Evolutionary conservation across 1,284 basidiomycete species (phyloP).

Genomic region (Ustilago trichophora): DNA sequence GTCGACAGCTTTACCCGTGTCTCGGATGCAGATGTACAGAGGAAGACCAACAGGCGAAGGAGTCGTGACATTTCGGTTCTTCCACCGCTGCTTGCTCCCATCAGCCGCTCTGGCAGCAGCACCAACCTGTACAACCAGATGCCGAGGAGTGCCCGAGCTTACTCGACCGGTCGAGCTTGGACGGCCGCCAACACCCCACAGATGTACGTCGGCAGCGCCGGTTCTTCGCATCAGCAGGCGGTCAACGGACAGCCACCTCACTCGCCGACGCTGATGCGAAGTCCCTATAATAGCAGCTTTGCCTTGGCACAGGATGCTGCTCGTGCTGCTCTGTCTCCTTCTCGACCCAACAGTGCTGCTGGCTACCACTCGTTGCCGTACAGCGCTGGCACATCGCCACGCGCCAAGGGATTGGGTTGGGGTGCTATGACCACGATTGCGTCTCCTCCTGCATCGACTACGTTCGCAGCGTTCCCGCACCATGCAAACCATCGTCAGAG

Average conservation of each 20-base stretch:
- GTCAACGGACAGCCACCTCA: constrained; percentile 7
- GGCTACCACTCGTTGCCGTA: constrained; percentile 26
- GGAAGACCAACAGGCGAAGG: constrained; percentile 45
- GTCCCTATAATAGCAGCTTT: constrained; percentile 39
- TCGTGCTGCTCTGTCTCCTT: constrained; percentile 31
- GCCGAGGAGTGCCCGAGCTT: constrained; percentile 35
- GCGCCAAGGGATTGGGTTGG: constrained; percentile 55
- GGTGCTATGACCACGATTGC: constrained; percentile 54
- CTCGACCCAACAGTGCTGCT: constrained; percentile 42
- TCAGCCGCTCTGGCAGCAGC: constrained; percentile 44
- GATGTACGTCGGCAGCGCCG: constrained; percentile 46
- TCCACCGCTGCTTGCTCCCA: constrained; percentile 54
- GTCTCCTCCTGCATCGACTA: constrained; percentile 15
- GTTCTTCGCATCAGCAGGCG: constrained; percentile 32
- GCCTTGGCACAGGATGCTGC: constrained; percentile 44
- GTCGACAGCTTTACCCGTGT: constrained; percentile 37
- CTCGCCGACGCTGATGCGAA: constrained; percentile 43
- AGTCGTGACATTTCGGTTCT: constrained; percentile 55
- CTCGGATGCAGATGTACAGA: constrained; percentile 34
- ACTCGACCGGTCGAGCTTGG: constrained; percentile 42
- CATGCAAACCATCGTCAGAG: constrained; percentile 20
- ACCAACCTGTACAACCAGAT: constrained; percentile 43
- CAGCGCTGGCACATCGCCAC: constrained; percentile 51
- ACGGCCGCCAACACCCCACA: constrained; percentile 37
- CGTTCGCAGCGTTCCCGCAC: constrained; percentile 4